Evolutionary conservation across 352 stramenopile genomes (phyloP), one percentile per base, ranked within the genome.

Genomic region (Phytophthora megakarya): DNA sequence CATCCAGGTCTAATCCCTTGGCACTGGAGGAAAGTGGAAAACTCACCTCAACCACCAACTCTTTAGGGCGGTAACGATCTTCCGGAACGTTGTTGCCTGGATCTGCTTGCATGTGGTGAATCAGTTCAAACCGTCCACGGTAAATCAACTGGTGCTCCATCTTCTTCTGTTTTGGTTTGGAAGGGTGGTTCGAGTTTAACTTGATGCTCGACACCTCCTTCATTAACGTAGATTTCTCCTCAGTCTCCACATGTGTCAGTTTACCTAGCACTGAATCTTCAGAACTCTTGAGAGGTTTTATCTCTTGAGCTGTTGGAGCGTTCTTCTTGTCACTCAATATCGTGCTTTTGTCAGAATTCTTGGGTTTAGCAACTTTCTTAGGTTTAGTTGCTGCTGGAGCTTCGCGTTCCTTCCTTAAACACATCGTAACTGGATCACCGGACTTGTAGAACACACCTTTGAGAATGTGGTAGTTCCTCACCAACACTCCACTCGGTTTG

Each of bases 371-470:
- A 19, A n/a, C 30, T 15, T 33, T 49, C 39, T 65, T 64, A 1
- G 53, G 28, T 32, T 55, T 66, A 12, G 13, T 12, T 46, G 22
- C 28, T 18, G 54, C 48, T 19, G 26, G 30, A 37, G 3, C 44
- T 50, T 78, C 48, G 2, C n/a, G 40, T 18, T 70, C 44, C 16
- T 75, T 84, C 7, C 43, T 65, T 13, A 89, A 55, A 71, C 83
- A 91, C 87, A 93, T 93, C 3, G 83, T 88, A 18, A 91, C 74
- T 0, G 81, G 87, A 16, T 88, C 64, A 8, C 86, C 78, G 1
- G 78, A 94, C 71, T 97, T 97, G 70, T 97, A 97, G 47, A 60
- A 22, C 18, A 97, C 84, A 21, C 90, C 89, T 63, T 96, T 93
- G 15, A 96, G 70, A 26, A 97, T 76, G 46, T 88, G 89, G 50